phyloP scores from a whole-genome alignment of 441 rosid genomes.

The Gossypium trilobum region DNA sequence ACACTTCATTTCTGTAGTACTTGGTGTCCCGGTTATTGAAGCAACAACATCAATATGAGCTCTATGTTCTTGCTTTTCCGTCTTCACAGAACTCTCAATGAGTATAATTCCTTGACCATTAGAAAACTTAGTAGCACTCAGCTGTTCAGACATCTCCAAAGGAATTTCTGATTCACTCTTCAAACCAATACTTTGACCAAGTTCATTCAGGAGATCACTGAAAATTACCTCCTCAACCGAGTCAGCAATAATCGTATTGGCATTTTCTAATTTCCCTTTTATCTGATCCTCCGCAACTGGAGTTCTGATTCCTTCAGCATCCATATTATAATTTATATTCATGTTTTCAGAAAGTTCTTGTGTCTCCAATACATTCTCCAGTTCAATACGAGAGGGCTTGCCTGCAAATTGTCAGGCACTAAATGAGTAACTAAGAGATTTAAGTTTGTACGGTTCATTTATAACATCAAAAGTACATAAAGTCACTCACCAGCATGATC shows the following conservation, averaged over 20 bases:
- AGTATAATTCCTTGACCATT: not conserved
- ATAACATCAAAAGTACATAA: not conserved
- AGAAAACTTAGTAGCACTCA: not conserved
- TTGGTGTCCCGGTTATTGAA: slow-evolving; percentile 1
- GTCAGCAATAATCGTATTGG: not conserved
- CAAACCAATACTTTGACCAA: slow-evolving; percentile 1
- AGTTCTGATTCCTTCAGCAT: slow-evolving; percentile 12
- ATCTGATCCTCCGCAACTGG: slow-evolving; percentile 6
- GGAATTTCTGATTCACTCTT: slow-evolving; percentile 3
- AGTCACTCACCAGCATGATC: slow-evolving; percentile 14
- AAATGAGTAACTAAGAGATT: slow-evolving; percentile 5
- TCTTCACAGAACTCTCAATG: not conserved
- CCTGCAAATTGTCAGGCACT: slow-evolving; percentile 19
- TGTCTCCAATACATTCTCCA: slow-evolving; percentile 17
- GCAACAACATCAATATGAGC: slow-evolving; percentile 1
- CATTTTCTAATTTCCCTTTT: slow-evolving; percentile 1
- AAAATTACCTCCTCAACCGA: slow-evolving; percentile 14
- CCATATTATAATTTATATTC: slow-evolving; percentile 10
- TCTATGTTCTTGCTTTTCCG: not conserved
- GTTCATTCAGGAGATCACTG: slow-evolving; percentile 9
- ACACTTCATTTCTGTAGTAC: slow-evolving; percentile 5
- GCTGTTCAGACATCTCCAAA: slow-evolving; percentile 13
- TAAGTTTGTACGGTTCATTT: not conserved
- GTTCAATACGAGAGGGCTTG: slow-evolving; percentile 12
- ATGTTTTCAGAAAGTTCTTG: slow-evolving; percentile 12